Base-by-base conservation (phyloP, 805 yeast genomes). In the Ogataea methylovora region DNA sequence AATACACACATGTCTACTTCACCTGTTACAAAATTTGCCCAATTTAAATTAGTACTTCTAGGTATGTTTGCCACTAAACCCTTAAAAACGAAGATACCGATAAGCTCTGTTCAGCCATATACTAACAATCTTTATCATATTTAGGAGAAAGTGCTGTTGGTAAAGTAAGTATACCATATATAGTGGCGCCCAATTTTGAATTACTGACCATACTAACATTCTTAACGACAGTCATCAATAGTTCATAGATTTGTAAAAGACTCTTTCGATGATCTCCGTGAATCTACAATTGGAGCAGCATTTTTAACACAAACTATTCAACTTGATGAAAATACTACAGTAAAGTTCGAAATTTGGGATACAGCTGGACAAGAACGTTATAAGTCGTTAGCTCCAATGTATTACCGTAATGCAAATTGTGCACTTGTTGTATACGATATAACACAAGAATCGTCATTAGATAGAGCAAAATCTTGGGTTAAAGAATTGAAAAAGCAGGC, bases 321-420 rank as follows among this genome's bases (percentile, higher is more conserved):
- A 14, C 50, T 75, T n/a, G 73, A 71, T 35, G 73, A 63, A 24
- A 45, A 52, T 22, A 69, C 73, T 12, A 73, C 76, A 1, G 71
- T 82, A 28, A 80, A 81, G 52, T 73, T 80, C 44, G 92, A 83
- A 51, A 80, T 83, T 34, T 83, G 92, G 94, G 94, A 83, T 51
- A 82, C 90, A 2, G 88, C 90, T 0, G 92, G 94, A 6, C 92
- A 83, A 54, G 92, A 83, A 48, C 60, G 94, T 36, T 83, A 82
- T 49, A 70, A 81, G 42, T 76, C 85, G 0, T 61, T 83, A 43
- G 84, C 90, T 4, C 87, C 90, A 21, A 83, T 83, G 87, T 83
- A 83, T 58, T 83, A 83, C 54, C 57, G 94, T 45, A 80, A 80
- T 49, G 83, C 88, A 19, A 81, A 83, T 54, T 82, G 85, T 24